Percentiles rank a stretch among this genome's conserved stretches.
Conservation (phyloP, 805 yeast species). For the Candida khao-thaluensis region DNA sequence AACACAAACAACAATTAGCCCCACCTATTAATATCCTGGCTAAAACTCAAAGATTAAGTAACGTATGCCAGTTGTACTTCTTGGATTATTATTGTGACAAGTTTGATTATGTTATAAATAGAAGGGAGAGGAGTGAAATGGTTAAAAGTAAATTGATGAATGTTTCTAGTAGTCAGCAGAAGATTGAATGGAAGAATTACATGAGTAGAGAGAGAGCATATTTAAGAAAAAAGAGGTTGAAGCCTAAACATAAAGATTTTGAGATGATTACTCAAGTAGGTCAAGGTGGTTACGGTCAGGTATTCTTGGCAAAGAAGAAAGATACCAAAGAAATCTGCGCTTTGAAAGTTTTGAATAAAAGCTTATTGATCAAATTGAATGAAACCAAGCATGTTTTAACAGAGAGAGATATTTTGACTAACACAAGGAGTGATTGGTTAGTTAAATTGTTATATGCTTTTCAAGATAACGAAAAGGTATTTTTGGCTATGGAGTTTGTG, state of each 20-base stretch:
- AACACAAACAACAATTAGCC: slow-evolving; percentile 23
- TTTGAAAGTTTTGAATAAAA: slow-evolving; percentile 84
- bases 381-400: slow-evolving; percentile 95
- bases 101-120: slow-evolving; percentile 85
- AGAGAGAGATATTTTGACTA: slow-evolving; percentile 95
- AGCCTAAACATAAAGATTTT: slow-evolving; percentile 92
- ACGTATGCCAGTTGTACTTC: slow-evolving; percentile 91
- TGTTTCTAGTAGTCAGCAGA: slow-evolving; percentile 45
- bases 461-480: slow-evolving; percentile 87
- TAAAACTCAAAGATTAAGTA: slow-evolving; percentile 80
- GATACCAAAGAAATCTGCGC: slow-evolving; percentile 97
- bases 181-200: slow-evolving; percentile 70
- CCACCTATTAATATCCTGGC: slow-evolving; percentile 44
- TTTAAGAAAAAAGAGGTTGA: slow-evolving; percentile 82
- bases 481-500: slow-evolving; percentile 98
- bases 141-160: slow-evolving; percentile 60
- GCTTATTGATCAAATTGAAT: slow-evolving; percentile 79
- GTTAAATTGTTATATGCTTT: slow-evolving; percentile 92
- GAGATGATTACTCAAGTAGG: slow-evolving; percentile 98
- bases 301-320: slow-evolving; percentile 88
- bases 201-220: slow-evolving; percentile 80
- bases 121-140: slow-evolving; percentile 77
- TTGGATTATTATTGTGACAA: slow-evolving; percentile 94
- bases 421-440: slow-evolving; percentile 93
- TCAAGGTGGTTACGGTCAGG: slow-evolving; percentile 99